phyloP scores from a whole-genome alignment of 2,329 filamentous ascomycete genomes.

The Immersiporthe knoxdaviesiana region DNA sequence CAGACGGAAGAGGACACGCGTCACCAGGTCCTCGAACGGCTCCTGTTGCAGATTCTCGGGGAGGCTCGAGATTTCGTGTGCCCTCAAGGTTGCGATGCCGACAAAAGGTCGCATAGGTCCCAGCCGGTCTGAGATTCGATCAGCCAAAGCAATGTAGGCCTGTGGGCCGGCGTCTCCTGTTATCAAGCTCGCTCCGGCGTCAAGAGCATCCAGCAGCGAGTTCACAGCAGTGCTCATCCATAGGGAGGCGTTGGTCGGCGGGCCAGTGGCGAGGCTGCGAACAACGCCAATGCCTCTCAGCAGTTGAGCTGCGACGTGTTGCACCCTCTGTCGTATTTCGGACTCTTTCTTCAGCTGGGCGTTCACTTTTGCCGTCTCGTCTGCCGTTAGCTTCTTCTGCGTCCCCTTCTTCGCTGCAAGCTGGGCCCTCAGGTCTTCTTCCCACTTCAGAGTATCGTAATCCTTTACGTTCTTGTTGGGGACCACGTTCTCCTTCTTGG shows the following conservation, averaged over 20 bases:
- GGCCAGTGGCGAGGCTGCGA: constrained; percentile 77
- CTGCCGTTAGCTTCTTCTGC: constrained; percentile 85
- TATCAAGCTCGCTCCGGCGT: constrained; percentile 79
- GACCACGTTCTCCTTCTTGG: constrained; percentile 72
- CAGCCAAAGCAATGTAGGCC: constrained; percentile 79
- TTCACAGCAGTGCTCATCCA: constrained; percentile 87
- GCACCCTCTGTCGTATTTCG: constrained; percentile 74
- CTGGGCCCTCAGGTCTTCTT: constrained; percentile 85
- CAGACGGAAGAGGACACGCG: constrained; percentile 85
- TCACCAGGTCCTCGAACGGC: constrained; percentile 81
- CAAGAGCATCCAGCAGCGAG: constrained; percentile 72
- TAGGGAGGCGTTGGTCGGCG: constrained; percentile 82
- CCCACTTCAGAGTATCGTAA: constrained; percentile 96
- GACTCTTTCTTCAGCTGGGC: constrained; percentile 88
- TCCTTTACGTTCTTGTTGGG: constrained; percentile 92
- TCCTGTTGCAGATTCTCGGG: constrained; percentile 75
- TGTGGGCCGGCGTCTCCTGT: constrained; percentile 78
- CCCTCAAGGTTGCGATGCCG: constrained; percentile 82
- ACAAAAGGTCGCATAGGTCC: constrained; percentile 80
- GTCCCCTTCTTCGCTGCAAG: constrained; percentile 92
- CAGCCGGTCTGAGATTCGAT: constrained; percentile 73
- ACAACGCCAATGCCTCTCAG: constrained; percentile 86
- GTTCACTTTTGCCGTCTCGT: constrained; percentile 88
- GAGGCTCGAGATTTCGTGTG: constrained; percentile 73
- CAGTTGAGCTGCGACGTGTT: constrained; percentile 69